Evolutionary conservation across 768 basidiomycete species (phyloP), one percentile per base, ranked within the genome.

Genomic region (Tylopilus felleus): DNA sequence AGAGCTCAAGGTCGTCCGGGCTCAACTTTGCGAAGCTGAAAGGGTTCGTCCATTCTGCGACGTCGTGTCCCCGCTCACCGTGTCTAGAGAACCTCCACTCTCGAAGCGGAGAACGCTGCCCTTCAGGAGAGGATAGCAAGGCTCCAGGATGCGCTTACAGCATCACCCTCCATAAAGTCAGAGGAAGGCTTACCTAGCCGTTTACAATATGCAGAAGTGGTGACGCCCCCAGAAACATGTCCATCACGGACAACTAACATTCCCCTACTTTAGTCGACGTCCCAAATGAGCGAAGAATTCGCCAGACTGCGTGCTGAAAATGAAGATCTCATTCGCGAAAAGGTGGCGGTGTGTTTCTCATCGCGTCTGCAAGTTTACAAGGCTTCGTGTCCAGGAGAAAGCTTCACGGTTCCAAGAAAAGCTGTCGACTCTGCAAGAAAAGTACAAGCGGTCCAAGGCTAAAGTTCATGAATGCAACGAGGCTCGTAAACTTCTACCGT

Each of bases 1-100:
- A 33, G 56, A 70, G 41, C 61, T 70, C 49, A 71, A 65, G 38
- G 19, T 27, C 2, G 57, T 55, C 27, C 56, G 65, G 42, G 53
- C 53, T 33, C 59, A 63, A 31, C 63, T 69, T 45, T 58, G 45
- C 13, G 64, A 69, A 17, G 51, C 57, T 47, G 50, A 62, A 50
- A 55, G n/a, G 59, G 69, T 64, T 40, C 25, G 55, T 33, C 5
- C 0, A 19, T 31, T 47, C 25, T 28, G 21, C 14, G 31, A 8
- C 16, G 17, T 28, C 19, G 8, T 29, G 27, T 1, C n/a, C 31
- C 22, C 14, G n/a, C 28, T 50, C 33, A 52, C 17, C 21, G 4
- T 40, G 21, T 33, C 10, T 19, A 68, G 64, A 48, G 53, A 57
- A 45, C 21, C 21, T 51, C 51, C 9, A 47, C 57, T 41, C 58